A percentile compares a stretch with the other conserved stretches of the same genome.
Conservation (phyloP, 371 early-diverging fungal genomes). For the Mucor velutinosus region DNA sequence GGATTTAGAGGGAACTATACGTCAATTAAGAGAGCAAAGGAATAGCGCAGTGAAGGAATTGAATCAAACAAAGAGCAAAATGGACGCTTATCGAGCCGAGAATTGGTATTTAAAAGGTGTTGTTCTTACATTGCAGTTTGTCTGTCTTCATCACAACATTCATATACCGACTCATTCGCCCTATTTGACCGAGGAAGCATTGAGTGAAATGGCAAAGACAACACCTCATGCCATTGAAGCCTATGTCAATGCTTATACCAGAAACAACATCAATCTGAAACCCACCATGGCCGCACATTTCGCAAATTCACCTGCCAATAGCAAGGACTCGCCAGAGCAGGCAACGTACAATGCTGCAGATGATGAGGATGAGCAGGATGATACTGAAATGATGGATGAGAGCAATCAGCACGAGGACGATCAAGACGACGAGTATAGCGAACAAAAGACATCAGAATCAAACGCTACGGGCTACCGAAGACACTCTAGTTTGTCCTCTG, state of each 20-base stretch:
- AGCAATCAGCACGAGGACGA: not conserved
- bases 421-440: not conserved
- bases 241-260: conserved; percentile 44
- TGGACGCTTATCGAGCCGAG: conserved; percentile 60
- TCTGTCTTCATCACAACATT: conserved; percentile 42
- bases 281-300: conserved; percentile 44
- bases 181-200: conserved; percentile 33
- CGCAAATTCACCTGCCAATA: conserved; percentile 13
- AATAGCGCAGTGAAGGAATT: conserved; percentile 45
- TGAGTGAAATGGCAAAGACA: conserved; percentile 37
- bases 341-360: not conserved
- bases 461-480: not conserved
- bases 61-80: conserved; percentile 39
- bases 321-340: conserved; percentile 8
- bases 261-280: conserved; percentile 38
- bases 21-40: conserved; percentile 60
- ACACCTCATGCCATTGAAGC: conserved; percentile 45
- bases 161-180: conserved; percentile 44
- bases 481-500: conserved; percentile 4
- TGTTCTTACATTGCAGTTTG: conserved; percentile 54
- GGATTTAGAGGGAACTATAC: conserved; percentile 65
- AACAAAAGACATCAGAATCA: not conserved
- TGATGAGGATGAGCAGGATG: not conserved
- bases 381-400: not conserved
- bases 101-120: conserved; percentile 61